phyloP scores from a whole-genome alignment of 192 early-diverging fungal genomes.

The Cetraspora pellucida region DNA sequence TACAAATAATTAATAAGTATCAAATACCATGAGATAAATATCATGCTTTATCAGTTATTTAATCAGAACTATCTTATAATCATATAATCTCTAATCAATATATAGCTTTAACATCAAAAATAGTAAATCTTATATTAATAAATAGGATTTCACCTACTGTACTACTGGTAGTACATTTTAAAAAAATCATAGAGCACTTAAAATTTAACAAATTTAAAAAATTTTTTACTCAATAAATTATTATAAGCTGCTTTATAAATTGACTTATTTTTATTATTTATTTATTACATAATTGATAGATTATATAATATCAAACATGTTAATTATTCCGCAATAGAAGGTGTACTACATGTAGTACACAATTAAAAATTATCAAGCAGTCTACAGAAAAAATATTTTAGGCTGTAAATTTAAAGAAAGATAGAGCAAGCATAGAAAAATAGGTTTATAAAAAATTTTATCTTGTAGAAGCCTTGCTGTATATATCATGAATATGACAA shows the following conservation, averaged over 20 bases:
- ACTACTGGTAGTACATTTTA: too few relatives aligned
- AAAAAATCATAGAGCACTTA: background rate
- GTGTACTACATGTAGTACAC: conserved; percentile 6
- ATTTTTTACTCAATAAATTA: background rate
- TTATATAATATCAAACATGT: background rate
- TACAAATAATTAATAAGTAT: too few relatives aligned
- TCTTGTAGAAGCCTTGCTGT: background rate
- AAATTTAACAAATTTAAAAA: background rate
- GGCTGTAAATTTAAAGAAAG: background rate
- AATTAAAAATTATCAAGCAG: background rate
- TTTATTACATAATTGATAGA: background rate
- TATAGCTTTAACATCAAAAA: too few relatives aligned
- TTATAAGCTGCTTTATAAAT: background rate
- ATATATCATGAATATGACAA: too few relatives aligned
- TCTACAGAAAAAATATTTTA: background rate
- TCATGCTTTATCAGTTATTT: too few relatives aligned
- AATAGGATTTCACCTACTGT: conserved; percentile 8
- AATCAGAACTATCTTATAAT: too few relatives aligned
- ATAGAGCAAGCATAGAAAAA: background rate
- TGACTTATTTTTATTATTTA: background rate
- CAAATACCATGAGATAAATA: too few relatives aligned
- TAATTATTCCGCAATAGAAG: background rate
- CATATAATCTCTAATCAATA: too few relatives aligned
- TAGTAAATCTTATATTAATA: too few relatives aligned
- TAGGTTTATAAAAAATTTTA: conserved; percentile 4